Percentiles rank a stretch among this genome's conserved stretches.
Evolutionary conservation across 2,329 filamentous ascomycete species (phyloP).

Genomic region (Claviceps humidiphila): DNA sequence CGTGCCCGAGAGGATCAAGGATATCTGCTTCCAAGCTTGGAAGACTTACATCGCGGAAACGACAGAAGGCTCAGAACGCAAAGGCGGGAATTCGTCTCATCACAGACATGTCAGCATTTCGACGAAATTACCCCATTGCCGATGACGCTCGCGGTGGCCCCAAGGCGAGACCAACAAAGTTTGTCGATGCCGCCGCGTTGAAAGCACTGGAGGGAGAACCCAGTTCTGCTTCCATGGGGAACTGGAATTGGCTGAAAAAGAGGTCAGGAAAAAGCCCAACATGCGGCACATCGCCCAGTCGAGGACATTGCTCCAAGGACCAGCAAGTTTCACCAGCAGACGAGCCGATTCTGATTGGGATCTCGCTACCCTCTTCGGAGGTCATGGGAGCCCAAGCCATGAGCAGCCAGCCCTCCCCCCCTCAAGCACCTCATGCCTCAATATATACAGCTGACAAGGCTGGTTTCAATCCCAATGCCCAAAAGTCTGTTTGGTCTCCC

Average conservation of each 20-base stretch:
- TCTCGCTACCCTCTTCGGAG: slow-evolving; percentile 43
- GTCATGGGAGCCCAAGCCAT: slow-evolving; percentile 13
- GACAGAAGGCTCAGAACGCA: slow-evolving; percentile 47
- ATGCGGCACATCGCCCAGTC: slow-evolving; percentile 14
- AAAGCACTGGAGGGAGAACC: slow-evolving; percentile 45
- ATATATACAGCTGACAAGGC: not conserved
- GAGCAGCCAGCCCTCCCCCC: slow-evolving; percentile 19
- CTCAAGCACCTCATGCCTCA: not conserved
- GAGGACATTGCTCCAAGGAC: slow-evolving; percentile 14
- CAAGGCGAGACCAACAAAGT: slow-evolving; percentile 27
- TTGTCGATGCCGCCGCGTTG: slow-evolving; percentile 46
- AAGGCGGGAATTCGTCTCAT: slow-evolving; percentile 54
- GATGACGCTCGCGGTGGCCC: slow-evolving; percentile 18
- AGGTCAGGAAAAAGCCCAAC: slow-evolving; percentile 19
- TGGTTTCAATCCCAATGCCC: not conserved
- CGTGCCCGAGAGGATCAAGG: slow-evolving; percentile 16
- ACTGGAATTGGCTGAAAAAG: slow-evolving; percentile 42
- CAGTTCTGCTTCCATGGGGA: slow-evolving; percentile 39
- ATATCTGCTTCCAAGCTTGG: slow-evolving; percentile 27
- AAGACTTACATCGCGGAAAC: slow-evolving; percentile 43
- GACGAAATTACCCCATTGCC: slow-evolving; percentile 25
- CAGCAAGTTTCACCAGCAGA: slow-evolving; percentile 52
- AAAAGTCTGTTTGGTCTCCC: slow-evolving; percentile 45
- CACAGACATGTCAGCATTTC: slow-evolving; percentile 50
- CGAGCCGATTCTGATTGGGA: slow-evolving; percentile 60